Conservation (phyloP, 352 stramenopile genomes). For the Hyaloperonospora brassicae region DNA sequence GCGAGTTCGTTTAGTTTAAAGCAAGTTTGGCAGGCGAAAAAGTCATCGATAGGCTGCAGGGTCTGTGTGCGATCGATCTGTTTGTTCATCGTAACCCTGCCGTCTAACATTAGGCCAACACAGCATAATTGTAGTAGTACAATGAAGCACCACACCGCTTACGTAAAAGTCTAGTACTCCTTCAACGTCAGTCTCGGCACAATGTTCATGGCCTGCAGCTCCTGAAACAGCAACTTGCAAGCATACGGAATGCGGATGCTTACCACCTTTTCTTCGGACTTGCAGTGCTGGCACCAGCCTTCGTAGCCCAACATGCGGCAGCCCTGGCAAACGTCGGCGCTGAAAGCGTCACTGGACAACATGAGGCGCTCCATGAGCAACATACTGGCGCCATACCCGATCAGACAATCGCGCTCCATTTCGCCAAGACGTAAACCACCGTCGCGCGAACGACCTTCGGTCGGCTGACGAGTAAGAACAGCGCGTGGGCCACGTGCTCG, state of each 20-base stretch:
- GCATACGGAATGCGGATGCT: conserved; percentile 98
- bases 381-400: conserved; percentile 98
- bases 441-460: conserved; percentile 95
- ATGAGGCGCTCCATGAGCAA: conserved; percentile 99
- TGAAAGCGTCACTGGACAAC: conserved; percentile 99
- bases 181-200: conserved; percentile 94
- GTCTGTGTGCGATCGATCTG: conserved; percentile 16
- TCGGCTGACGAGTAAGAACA: conserved; percentile 97
- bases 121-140: conserved; percentile 18
- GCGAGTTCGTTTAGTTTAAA: conserved; percentile 1
- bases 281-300: conserved; percentile 98
- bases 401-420: conserved; percentile 99
- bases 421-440: conserved; percentile 98
- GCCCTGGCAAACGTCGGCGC: conserved; percentile 95
- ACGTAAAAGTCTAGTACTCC: conserved; percentile 66
- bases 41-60: conserved; percentile 11
- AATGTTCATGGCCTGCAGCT: conserved; percentile 99
- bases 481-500: conserved; percentile 91
- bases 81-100: conserved; percentile 14
- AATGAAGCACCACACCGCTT: conserved; percentile 6
- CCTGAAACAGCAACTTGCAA: conserved; percentile 98
- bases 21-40: neutral
- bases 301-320: conserved; percentile 96
- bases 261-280: conserved; percentile 95
- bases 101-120: conserved; percentile 14